These are phyloP conservation scores for Chrysoporthe puriensis DNA, from an alignment of 2,329 filamentous ascomycete genomes.

Conservation along the genomic window DNA sequence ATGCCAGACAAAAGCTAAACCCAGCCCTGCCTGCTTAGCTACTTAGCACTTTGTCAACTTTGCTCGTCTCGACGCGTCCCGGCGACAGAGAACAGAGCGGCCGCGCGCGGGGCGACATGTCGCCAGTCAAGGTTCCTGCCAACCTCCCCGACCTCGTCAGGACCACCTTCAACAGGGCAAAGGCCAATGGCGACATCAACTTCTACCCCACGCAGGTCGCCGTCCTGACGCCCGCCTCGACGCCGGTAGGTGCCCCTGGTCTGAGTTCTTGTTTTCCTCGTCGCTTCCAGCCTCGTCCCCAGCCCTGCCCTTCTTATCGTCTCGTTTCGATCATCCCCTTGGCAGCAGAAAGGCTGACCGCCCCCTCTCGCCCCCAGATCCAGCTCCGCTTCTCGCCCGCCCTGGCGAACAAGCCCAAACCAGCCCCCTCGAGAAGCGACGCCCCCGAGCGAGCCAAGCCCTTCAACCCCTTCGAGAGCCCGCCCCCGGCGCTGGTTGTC, in stretches of 20 bases:
- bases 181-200: slow-evolving; percentile 51
- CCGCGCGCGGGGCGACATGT: slow-evolving; percentile 37
- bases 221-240: slow-evolving; percentile 47
- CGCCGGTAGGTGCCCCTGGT: slow-evolving; percentile 43
- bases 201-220: slow-evolving; percentile 60
- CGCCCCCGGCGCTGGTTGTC: slow-evolving; percentile 57
- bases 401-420: slow-evolving; percentile 68
- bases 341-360: neutral
- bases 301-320: neutral
- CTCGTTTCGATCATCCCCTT: neutral
- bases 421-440: slow-evolving; percentile 28
- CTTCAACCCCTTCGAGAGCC: slow-evolving; percentile 69
- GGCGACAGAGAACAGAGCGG: neutral
- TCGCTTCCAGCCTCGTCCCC: neutral
- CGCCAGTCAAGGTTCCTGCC: slow-evolving; percentile 45
- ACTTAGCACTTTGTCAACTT: too few species aligned
- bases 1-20: neutral
- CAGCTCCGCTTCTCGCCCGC: slow-evolving; percentile 73
- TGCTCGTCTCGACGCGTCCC: neutral
- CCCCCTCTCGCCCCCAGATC: slow-evolving; percentile 52
- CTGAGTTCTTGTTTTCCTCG: neutral
- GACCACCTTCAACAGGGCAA: slow-evolving; percentile 52
- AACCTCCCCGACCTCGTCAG: slow-evolving; percentile 57
- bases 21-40: neutral
- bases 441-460: slow-evolving; percentile 40